Base-by-base conservation (phyloP, 805 yeast genomes). In the Blastobotrys mokoenaii region DNA sequence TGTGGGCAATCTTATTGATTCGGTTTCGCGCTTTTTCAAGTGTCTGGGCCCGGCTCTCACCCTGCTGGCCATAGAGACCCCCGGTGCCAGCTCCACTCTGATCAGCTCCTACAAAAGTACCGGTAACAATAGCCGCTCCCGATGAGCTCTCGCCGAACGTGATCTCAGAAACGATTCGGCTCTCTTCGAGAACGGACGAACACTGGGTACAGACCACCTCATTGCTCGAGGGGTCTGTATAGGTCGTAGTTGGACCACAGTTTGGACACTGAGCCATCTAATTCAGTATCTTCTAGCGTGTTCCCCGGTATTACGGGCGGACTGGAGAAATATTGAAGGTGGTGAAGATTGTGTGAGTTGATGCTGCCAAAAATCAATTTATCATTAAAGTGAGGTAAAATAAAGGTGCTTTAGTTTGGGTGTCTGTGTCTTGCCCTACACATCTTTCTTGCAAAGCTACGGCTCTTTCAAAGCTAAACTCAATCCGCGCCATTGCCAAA, bases 61-160 rank as follows among this genome's bases (percentile, higher is more conserved):
- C 66, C 34, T 64, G 59, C 25, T 54, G 55, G 17, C 68, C 66
- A 39, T 58, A 55, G 62, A 85, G 66, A 3, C 94, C 78, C 47
- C 73, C 77, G 22, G 82, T 86, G 40, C 81, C 71, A 1, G 80
- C 77, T 44, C 73, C 70, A 4, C 68, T 53, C 65, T 89, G 96
- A 57, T 86, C 96, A 0, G 87, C 83, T 38, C 87, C 86, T 31
- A 93, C 82, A 71, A 86, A 89, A 40, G 95, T 79, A 59, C 99
- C 99, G 53, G 90, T 95, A 1, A 93, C 96, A 42, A 84, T 79
- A 31, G 98, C 96, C 11, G 96, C 97, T 55, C 99, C 99, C 20
- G 82, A 74, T 15, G 95, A 74, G 1, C 89, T 74, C 59, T 94
- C 99, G 38, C 94, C 93, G 67, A 89, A 93, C 10, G 93, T 84